phyloP scores from a whole-genome alignment of 768 basidiomycete genomes.

The Tricholoma furcatifolium region DNA sequence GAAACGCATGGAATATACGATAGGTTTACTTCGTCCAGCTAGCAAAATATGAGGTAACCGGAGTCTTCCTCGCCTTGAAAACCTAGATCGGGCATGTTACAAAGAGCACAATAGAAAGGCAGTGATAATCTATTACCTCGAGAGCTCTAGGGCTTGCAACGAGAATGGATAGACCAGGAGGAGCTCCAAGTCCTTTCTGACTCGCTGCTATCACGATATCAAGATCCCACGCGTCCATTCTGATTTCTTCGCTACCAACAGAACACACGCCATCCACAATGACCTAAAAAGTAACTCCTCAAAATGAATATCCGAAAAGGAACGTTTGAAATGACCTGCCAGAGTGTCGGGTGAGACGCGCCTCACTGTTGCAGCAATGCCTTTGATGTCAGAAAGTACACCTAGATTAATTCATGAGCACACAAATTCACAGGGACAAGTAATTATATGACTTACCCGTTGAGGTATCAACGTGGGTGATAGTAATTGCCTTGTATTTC shows the following conservation, averaged over 20 bases:
- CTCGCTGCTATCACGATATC: slow-evolving; percentile 79
- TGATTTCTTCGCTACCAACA: slow-evolving; percentile 89
- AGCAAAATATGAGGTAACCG: slow-evolving; percentile 72
- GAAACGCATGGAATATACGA: not conserved
- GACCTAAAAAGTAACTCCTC: slow-evolving; percentile 38
- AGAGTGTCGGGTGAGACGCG: slow-evolving; percentile 79
- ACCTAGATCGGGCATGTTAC: slow-evolving; percentile 33
- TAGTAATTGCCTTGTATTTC: slow-evolving; percentile 77
- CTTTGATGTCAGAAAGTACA: slow-evolving; percentile 75
- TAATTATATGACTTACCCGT: slow-evolving; percentile 44
- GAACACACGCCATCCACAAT: slow-evolving; percentile 88
- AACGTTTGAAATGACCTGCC: slow-evolving; percentile 31
- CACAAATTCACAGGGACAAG: not conserved
- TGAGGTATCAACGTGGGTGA: slow-evolving; percentile 91
- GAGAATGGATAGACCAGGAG: slow-evolving; percentile 83
- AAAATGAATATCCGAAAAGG: not conserved
- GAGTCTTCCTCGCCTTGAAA: slow-evolving; percentile 55
- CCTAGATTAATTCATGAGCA: slow-evolving; percentile 30
- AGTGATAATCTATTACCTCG: slow-evolving; percentile 29
- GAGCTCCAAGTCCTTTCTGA: slow-evolving; percentile 86
- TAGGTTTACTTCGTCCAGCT: slow-evolving; percentile 70
- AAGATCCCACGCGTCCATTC: slow-evolving; percentile 84
- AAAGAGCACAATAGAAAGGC: not conserved
- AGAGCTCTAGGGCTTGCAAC: slow-evolving; percentile 74
- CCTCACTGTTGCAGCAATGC: slow-evolving; percentile 63